phyloP scores from a whole-genome alignment of 371 early-diverging fungal genomes.

The Mucor lusitanicus region DNA sequence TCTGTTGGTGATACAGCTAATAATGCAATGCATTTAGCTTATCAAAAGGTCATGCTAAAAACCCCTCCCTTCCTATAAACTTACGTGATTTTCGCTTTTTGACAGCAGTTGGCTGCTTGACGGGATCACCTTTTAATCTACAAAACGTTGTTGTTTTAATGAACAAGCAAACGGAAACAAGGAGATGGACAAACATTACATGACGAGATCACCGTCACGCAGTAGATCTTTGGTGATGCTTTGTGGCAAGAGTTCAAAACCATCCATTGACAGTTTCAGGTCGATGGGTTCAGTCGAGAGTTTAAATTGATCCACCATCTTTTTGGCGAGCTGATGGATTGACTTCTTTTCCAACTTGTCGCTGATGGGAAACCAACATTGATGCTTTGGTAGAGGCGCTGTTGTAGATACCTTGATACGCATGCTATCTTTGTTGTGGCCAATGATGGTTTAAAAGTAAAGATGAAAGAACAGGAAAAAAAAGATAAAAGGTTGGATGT shows the following conservation, averaged over 20 bases:
- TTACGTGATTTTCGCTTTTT: conserved; percentile 8
- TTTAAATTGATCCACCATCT: conserved; percentile 5
- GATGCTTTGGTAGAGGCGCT: conserved; percentile 4
- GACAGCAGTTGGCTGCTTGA: background rate
- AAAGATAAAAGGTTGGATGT: background rate
- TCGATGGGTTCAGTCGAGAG: background rate
- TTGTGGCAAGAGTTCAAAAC: conserved; percentile 13
- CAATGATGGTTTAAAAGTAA: no score
- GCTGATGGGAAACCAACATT: conserved; percentile 13
- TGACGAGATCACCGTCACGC: conserved; percentile 22
- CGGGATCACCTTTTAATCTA: background rate
- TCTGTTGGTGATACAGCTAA: background rate
- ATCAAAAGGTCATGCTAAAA: background rate
- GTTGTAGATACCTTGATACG: conserved; percentile 13
- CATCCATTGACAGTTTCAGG: conserved; percentile 12
- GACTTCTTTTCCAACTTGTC: background rate
- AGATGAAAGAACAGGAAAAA: background rate
- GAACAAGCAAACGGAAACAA: background rate
- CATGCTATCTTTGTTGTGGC: conserved; percentile 3
- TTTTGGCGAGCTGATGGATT: conserved; percentile 6
- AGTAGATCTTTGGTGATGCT: conserved; percentile 3
- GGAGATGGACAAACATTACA: conserved; percentile 1
- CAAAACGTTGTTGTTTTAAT: background rate
- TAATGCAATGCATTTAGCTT: background rate
- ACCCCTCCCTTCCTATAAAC: background rate